A percentile compares a stretch with the other conserved stretches of the same genome.
These are phyloP conservation scores for Globisporangium sylvaticum DNA, from an alignment of 352 stramenopile species.

Conservation along the genomic window DNA sequence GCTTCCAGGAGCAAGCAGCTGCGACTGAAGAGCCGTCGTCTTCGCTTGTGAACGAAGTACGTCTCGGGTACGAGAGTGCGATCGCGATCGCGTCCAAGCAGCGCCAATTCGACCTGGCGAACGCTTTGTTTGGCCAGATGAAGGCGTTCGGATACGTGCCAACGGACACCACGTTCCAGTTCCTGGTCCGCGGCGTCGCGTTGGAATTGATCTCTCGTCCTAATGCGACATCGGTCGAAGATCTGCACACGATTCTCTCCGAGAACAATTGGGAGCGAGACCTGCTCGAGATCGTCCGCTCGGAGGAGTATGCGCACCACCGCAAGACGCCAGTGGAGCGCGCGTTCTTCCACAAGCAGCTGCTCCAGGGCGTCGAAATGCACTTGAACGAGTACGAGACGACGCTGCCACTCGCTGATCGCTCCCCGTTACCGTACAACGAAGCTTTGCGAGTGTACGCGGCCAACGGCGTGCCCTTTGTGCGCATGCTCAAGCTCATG, in stretches of 20 bases:
- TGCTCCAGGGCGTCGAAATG: constrained; percentile 37
- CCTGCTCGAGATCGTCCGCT: constrained; percentile 50
- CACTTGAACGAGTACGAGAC: constrained; percentile 53
- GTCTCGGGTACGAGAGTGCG: constrained; percentile 52
- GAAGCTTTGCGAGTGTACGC: constrained; percentile 58
- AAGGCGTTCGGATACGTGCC: constrained; percentile 27
- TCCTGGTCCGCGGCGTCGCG: constrained; percentile 51
- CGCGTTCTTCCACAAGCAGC: constrained; percentile 34
- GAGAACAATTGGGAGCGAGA: constrained; percentile 42
- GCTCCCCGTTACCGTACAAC: constrained; percentile 47
- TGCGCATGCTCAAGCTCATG: constrained; percentile 54
- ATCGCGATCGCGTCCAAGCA: constrained; percentile 75
- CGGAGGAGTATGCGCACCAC: constrained; percentile 52
- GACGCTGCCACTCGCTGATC: constrained; percentile 11
- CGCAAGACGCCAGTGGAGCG: constrained; percentile 54
- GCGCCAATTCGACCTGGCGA: constrained; percentile 48
- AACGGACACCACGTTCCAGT: constrained; percentile 39
- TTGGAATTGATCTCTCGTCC: constrained; percentile 32
- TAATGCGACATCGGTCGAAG: constrained; percentile 23
- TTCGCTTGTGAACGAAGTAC: constrained; percentile 28
- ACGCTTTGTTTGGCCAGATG: constrained; percentile 44
- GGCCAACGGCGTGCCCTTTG: constrained; percentile 50
- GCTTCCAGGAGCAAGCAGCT: constrained; percentile 21
- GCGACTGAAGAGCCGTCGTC: not conserved
- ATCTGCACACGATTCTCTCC: constrained; percentile 31